Conservation (phyloP, 2,329 filamentous ascomycete genomes). For the Paecilomyces sp. region DNA sequence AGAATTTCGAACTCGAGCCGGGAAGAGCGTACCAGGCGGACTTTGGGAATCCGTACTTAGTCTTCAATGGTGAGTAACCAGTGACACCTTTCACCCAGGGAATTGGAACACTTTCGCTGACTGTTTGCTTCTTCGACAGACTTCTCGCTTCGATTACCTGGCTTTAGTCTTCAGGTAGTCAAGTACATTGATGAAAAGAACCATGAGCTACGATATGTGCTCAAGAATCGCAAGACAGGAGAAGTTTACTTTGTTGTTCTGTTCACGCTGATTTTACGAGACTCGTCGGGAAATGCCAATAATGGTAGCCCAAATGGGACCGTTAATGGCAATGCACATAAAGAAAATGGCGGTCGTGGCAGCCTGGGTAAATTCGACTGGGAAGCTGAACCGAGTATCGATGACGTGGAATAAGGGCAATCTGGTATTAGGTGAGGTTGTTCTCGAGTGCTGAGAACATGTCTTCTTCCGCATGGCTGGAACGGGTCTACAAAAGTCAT, state of each 20-base stretch:
- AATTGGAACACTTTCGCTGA: not conserved
- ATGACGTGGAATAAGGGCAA: conserved; percentile 13
- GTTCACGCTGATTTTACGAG: conserved; percentile 61
- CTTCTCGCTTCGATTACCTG: conserved; percentile 32
- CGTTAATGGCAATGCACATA: not conserved
- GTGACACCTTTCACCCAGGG: not conserved
- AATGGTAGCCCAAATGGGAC: not conserved
- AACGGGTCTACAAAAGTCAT: not conserved
- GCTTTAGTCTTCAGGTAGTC: conserved; percentile 27
- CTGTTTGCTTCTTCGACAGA: conserved; percentile 11
- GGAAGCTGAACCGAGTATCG: conserved; percentile 11
- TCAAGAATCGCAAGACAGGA: conserved; percentile 70
- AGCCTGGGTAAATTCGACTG: conserved; percentile 16
- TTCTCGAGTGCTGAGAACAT: not conserved
- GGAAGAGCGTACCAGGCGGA: conserved; percentile 57
- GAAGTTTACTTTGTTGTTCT: conserved; percentile 73
- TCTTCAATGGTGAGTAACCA: conserved; percentile 60
- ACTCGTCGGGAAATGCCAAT: conserved; percentile 9
- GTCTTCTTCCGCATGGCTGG: not conserved
- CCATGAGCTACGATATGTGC: conserved; percentile 82
- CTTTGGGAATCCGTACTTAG: conserved; percentile 89
- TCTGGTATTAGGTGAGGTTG: not conserved
- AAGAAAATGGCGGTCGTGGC: conserved; percentile 1
- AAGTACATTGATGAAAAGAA: conserved; percentile 55
- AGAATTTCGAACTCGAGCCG: conserved; percentile 54